A percentile compares a stretch with the other conserved stretches of the same genome.
Evolutionary conservation across 1,284 basidiomycete species (phyloP).

Genomic region (Cerrena zonata): DNA sequence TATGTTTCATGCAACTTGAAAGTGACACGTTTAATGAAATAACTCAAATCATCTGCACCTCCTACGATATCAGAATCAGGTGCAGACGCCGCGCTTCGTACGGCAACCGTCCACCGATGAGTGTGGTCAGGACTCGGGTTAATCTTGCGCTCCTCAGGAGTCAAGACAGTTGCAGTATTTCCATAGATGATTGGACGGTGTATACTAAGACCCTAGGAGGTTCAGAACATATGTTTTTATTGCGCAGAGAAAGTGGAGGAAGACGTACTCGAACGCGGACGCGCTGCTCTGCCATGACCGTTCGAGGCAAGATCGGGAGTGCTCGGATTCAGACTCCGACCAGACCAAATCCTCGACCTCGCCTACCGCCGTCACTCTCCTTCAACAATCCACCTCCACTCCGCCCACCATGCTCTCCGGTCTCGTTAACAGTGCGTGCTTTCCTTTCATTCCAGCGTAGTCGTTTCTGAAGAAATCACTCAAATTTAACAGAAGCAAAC

Average conservation of each 20-base stretch:
- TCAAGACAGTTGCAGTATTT: conserved; percentile 84
- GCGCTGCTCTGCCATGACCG: conserved; percentile 34
- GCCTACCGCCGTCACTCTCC: conserved; percentile 13
- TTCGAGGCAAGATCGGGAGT: conserved; percentile 17
- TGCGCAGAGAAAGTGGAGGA: conserved; percentile 3
- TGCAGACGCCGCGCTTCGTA: conserved; percentile 71
- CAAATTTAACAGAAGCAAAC: conserved; percentile 50
- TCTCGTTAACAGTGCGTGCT: conserved; percentile 42
- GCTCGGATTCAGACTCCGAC: conserved; percentile 22
- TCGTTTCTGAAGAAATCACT: not conserved
- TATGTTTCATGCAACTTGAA: conserved; percentile 99
- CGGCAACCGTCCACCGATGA: conserved; percentile 93
- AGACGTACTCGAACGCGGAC: conserved; percentile 65
- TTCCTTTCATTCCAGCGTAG: not conserved
- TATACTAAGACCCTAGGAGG: conserved; percentile 75
- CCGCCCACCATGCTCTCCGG: conserved; percentile 46
- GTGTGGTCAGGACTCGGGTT: conserved; percentile 72
- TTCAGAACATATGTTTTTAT: conserved; percentile 5
- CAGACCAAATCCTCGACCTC: conserved; percentile 12
- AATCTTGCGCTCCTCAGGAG: conserved; percentile 65
- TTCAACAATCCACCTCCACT: conserved; percentile 13
- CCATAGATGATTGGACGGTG: conserved; percentile 92
- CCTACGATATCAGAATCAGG: conserved; percentile 69
- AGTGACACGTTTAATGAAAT: conserved; percentile 90
- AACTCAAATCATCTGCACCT: conserved; percentile 80